Evolutionary conservation across 352 stramenopile genomes (phyloP), one percentile per base, ranked within the genome.

Genomic region (Thalassiosira livingstoniorum): DNA sequence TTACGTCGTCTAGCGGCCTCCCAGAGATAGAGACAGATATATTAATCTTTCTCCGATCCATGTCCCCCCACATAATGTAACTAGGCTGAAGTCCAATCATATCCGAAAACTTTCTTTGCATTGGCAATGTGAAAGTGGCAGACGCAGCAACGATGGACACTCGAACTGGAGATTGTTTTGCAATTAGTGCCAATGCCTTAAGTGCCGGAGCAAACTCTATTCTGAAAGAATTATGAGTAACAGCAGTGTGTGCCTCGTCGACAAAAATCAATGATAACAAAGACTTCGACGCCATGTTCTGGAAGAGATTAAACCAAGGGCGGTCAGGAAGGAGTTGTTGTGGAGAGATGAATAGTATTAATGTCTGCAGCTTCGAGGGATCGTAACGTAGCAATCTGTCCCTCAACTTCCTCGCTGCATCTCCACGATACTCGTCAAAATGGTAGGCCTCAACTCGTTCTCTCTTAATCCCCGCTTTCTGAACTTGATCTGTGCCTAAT

Each of bases 291-390:
- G 75, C 66, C 0, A 78, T 25, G 1, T 32, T 2, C 27, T 37
- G 3, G 1, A 83, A 5, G 13, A 55, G 0, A 1, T 11, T 21
- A 53, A 23, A 65, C 66, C 73, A 77, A 43, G 29, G 35, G 11
- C 27, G 57, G n/a, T 47, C n/a, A 29, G 18, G n/a, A 0, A 21
- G 7, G 11, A 78, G 32, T n/a, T 68, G 39, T 18, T 78, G 75
- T 54, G 66, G 75, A 37, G 75, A 83, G 10, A 68, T 54, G 47
- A 67, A 83, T 0, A 83, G 32, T 5, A 83, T 73, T 18, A 83
- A 73, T n/a, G 51, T 39, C 7, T 15, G 31, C 1, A 42, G 25
- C 4, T 80, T 37, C n/a, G 27, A 18, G 0, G 4, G 43, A 34
- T 23, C 45, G 32, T 37, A 68, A 31, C 37, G 10, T 7, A 1